Conservation (phyloP, 1,284 basidiomycete genomes). For the Cystobasidiaceae sp. region DNA sequence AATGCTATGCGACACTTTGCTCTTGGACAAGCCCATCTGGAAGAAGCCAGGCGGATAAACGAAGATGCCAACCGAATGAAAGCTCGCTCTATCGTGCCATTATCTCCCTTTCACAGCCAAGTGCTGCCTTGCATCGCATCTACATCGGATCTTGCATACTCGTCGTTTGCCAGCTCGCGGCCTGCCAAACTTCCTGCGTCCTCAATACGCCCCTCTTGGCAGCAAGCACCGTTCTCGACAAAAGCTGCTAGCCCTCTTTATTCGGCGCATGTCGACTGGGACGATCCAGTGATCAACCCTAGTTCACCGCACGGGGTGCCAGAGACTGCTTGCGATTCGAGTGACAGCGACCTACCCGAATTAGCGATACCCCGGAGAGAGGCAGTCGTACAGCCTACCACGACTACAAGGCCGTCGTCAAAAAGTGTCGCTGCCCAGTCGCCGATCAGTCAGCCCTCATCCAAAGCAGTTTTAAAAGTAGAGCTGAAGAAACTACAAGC, state of each 20-base stretch:
- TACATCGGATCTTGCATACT: too few species aligned
- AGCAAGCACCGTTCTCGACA: not conserved
- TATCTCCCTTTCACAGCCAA: too few species aligned
- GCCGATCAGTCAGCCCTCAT: not conserved
- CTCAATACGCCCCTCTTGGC: too few species aligned
- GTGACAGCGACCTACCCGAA: not conserved
- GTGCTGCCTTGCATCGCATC: too few species aligned
- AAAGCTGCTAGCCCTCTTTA: too few species aligned
- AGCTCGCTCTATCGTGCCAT: too few species aligned
- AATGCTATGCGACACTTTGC: slow-evolving; percentile 7
- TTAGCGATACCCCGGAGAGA: not conserved
- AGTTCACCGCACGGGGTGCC: not conserved
- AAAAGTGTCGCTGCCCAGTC: too few species aligned
- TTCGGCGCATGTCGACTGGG: slow-evolving; percentile 9
- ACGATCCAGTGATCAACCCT: slow-evolving; percentile 22
- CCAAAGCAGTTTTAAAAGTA: not conserved
- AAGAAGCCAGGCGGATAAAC: not conserved
- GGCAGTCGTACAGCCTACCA: not conserved
- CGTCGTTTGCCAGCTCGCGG: too few species aligned
- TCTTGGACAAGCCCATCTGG: slow-evolving; percentile 1
- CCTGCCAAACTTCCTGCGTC: too few species aligned
- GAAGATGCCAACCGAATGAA: too few species aligned
- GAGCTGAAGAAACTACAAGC: not conserved
- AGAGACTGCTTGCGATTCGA: not conserved
- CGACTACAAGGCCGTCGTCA: not conserved